Evolutionary conservation across 2,329 filamentous ascomycete species (phyloP).

Genomic region (Stachybotrys echinatus): DNA sequence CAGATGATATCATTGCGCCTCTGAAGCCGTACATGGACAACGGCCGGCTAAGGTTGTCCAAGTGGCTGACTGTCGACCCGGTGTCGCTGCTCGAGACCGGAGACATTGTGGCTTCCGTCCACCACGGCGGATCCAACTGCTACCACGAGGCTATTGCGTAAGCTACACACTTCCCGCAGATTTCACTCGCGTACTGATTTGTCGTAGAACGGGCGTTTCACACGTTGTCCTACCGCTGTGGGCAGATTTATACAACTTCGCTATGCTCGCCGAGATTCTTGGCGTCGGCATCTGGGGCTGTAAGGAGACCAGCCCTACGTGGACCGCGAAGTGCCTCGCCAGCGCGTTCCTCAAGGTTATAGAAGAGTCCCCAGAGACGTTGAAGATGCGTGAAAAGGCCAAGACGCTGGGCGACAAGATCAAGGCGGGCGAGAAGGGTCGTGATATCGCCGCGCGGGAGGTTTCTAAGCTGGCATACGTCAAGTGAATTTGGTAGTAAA

Average conservation of each 20-base stretch:
- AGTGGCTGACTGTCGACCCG: conserved; percentile 25
- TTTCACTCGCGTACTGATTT: background rate
- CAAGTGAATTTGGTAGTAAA: background rate
- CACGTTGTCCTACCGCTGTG: conserved; percentile 41
- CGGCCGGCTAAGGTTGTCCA: conserved; percentile 15
- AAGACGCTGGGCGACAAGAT: conserved; percentile 9
- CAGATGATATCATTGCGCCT: conserved; percentile 7
- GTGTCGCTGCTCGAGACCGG: conserved; percentile 27
- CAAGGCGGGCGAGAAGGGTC: conserved; percentile 1
- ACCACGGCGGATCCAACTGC: conserved; percentile 34
- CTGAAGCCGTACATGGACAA: conserved; percentile 12
- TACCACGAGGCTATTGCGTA: conserved; percentile 40
- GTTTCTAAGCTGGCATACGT: conserved; percentile 7
- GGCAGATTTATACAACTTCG: conserved; percentile 41
- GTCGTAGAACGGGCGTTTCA: conserved; percentile 31
- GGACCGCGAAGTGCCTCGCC: conserved; percentile 18
- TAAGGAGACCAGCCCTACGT: conserved; percentile 24
- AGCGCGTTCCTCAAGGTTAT: conserved; percentile 16
- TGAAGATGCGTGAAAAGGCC: conserved; percentile 11
- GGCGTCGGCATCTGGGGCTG: conserved; percentile 35
- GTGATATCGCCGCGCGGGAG: conserved; percentile 6
- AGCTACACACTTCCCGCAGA: conserved; percentile 8
- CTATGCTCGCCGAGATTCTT: conserved; percentile 33
- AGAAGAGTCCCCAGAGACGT: conserved; percentile 7
- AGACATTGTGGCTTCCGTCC: conserved; percentile 25